Evolutionary conservation across 257 asterid species (phyloP).

Genomic region (Ehretia macrophylla): DNA sequence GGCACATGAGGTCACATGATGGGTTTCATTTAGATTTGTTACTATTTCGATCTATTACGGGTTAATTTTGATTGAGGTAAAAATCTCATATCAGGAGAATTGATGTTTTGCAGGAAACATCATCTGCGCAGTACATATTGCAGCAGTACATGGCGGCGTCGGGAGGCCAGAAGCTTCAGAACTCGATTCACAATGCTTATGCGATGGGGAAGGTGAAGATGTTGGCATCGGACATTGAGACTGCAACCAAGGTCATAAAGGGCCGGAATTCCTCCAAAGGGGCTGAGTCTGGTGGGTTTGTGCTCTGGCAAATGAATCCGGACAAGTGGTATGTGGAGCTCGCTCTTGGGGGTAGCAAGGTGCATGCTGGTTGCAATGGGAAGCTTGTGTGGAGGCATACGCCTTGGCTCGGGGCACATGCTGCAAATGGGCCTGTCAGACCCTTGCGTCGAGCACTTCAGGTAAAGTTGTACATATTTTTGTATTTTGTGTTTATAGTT

Average conservation of each 20-base stretch:
- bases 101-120: constrained; percentile 51
- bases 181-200: constrained; percentile 61
- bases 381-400: constrained; percentile 83
- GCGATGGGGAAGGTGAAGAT: constrained; percentile 79
- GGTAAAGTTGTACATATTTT: constrained; percentile 28
- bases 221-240: constrained; percentile 72
- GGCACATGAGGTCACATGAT: not conserved
- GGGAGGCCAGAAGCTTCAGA: constrained; percentile 69
- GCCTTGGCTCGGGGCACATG: constrained; percentile 83
- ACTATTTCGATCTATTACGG: too few relatives aligned
- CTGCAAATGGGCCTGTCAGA: constrained; percentile 79
- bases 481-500: not conserved
- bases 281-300: constrained; percentile 67
- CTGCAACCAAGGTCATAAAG: constrained; percentile 67
- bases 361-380: constrained; percentile 79
- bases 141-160: constrained; percentile 81
- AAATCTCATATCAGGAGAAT: constrained; percentile 24
- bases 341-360: constrained; percentile 70
- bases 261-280: constrained; percentile 42
- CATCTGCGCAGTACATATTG: constrained; percentile 80
- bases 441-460: constrained; percentile 78
- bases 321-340: constrained; percentile 87
- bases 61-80: constrained; percentile 10
- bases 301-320: constrained; percentile 89
- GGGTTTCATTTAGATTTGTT: too few relatives aligned